A percentile compares a stretch with the other conserved stretches of the same genome.
Conservation (phyloP, 345 rosid genomes). For the Pistacia integerrima region DNA sequence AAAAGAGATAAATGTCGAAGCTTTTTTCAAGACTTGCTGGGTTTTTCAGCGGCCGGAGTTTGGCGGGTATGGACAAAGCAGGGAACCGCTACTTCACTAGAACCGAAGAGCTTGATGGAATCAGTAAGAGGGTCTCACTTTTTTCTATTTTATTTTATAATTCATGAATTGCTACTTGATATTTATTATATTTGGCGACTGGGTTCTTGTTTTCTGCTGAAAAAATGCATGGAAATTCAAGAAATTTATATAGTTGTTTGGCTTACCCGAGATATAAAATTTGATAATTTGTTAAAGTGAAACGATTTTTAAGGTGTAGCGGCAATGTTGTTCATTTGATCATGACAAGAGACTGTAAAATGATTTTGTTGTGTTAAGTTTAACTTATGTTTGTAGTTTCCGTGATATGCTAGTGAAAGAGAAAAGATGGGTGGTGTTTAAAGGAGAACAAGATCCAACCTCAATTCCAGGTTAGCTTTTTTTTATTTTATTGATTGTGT, state of each 20-base stretch:
- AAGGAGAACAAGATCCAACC: constrained; percentile 87
- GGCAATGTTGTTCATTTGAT: not conserved
- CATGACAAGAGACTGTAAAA: not conserved
- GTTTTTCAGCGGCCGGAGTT: constrained; percentile 53
- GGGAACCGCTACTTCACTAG: constrained; percentile 86
- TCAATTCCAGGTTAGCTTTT: constrained; percentile 67
- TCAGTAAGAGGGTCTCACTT: constrained; percentile 51
- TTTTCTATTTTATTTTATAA: not conserved
- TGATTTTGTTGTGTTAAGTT: not conserved
- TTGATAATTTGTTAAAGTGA: not conserved
- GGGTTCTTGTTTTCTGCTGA: constrained; percentile 1
- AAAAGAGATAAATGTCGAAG: constrained; percentile 61
- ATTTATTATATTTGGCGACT: constrained; percentile 3
- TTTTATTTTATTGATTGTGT: not conserved
- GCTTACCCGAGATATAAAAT: not conserved
- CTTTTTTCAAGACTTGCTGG: constrained; percentile 69
- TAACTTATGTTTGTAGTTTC: constrained; percentile 15
- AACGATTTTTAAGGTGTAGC: not conserved
- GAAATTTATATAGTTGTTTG: not conserved
- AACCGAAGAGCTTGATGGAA: constrained; percentile 78
- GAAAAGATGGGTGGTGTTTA: constrained; percentile 91
- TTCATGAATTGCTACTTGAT: not conserved
- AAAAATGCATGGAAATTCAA: not conserved
- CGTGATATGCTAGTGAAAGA: constrained; percentile 69
- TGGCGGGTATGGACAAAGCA: constrained; percentile 63